Evolutionary conservation across 345 rosid species (phyloP), one percentile per base, ranked within the genome.

Genomic region (Populus nigra): DNA sequence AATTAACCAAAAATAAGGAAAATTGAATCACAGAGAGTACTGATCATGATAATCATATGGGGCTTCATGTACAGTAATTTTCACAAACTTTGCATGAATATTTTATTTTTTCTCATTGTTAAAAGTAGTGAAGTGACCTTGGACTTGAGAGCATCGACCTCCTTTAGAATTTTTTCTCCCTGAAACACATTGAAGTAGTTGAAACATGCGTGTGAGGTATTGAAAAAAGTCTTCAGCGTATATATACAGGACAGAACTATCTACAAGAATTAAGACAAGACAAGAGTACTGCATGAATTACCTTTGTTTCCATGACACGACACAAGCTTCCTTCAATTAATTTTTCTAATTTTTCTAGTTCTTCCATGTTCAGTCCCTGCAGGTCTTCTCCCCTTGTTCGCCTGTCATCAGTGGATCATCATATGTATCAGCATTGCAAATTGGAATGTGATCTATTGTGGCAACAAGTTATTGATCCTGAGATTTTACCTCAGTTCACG

Each of bases 401-500:
- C 68, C 85, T 82, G 79, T 62, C 22, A 35, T 18, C 3, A 29
- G 31, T 29, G 12, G 36, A 59, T 68, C 18, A 13, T 31, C n/a
- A 2, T 11, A 39, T 61, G 4, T 73, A 35, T 61, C 65, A 68
- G 1, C 11, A 73, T 11, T 61, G 43, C 13, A 49, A 23, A 0
- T 7, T 6, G 25, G 4, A 55, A 55, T 20, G 3, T 55, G 23
- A 66, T 66, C 43, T 33, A 27, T 20, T 13, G 15, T 27, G n/a
- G 9, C 67, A 65, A 41, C 23, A 7, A 6, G 23, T 33, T 55
- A 55, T 20, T 55, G 18, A 1, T 22, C 62, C 16, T 35, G 31
- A 17, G 38, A 16, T 35, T 65, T 68, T 85, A 87, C 90, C 88
- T 85, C 36, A 87, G 77, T 75, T 85, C 84, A 69, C 3, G 81